phyloP scores from a whole-genome alignment of 2,329 filamentous ascomycete species.

The Metarhizium humberi region DNA sequence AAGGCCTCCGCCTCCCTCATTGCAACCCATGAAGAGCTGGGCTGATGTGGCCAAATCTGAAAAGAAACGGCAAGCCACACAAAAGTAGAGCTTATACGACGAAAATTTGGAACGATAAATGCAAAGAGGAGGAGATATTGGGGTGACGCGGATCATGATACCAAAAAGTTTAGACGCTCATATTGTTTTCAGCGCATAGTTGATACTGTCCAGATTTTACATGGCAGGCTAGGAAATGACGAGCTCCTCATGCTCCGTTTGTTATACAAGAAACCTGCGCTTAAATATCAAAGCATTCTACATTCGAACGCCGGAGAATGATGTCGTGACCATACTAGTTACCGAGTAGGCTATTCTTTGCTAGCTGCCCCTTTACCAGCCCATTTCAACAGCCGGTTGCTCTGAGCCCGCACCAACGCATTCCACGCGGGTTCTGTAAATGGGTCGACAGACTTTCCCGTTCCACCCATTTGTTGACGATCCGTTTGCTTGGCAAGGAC shows the following conservation, averaged over 20 bases:
- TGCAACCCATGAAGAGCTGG: slow-evolving; percentile 29
- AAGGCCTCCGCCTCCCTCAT: slow-evolving; percentile 18
- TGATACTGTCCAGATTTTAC: background rate
- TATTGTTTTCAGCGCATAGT: background rate
- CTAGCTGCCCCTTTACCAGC: background rate
- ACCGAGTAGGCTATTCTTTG: background rate
- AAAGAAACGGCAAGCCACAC: slow-evolving; percentile 3
- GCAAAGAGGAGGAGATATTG: too few species aligned
- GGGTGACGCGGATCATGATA: background rate
- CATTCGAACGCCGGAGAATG: too few species aligned
- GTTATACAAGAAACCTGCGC: background rate
- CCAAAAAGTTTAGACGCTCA: background rate
- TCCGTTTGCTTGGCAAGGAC: background rate
- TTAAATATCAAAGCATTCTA: too few species aligned
- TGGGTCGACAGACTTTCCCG: slow-evolving; percentile 1
- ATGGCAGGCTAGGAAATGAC: background rate
- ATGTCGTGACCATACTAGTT: background rate
- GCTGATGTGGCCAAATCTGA: slow-evolving; percentile 28
- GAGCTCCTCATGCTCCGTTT: background rate
- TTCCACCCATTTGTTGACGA: too few species aligned
- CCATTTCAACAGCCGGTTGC: background rate
- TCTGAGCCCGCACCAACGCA: slow-evolving; percentile 4
- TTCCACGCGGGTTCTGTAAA: slow-evolving; percentile 4
- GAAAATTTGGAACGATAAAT: background rate
- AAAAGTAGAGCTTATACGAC: background rate